Base-by-base conservation (phyloP, 257 asterid species). In the Solanum acaule region DNA sequence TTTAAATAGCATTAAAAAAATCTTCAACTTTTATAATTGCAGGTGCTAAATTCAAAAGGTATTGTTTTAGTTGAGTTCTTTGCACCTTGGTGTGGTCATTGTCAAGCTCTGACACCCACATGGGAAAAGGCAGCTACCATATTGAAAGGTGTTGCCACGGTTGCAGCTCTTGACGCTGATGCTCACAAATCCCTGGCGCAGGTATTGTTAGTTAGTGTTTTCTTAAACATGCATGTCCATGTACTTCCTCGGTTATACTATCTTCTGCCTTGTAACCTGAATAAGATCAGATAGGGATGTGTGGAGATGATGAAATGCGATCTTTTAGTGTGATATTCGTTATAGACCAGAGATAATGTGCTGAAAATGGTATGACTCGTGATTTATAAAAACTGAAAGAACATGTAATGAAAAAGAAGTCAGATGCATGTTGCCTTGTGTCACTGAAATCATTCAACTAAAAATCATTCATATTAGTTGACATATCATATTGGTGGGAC, bases 1-100 rank as follows among this genome's bases (percentile, higher is more conserved):
- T 82, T 49, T 82, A 18, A 29, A 46, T 82, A 29, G 29, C 70
- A 10, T 29, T 49, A 10, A 4, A 82, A 31, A 18, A 1, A 82
- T 3, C 44, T 49, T 18, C 42, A 49, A 82, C 86, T 46, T n/a
- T 59, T 44, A 31, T 90, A 25, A 44, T 68, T 84, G 92, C 94
- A 97, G 99, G 99, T 96, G n/a, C 89, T 95, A 85, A 93, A 95
- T 91, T 93, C 98, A 10, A 95, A 97, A 87, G 92, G 99, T 34
- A 93, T 97, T 86, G 99, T 96, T 71, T 89, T 96, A 4, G 99
- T 97, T 67, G 99, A 97, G 92, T 96, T 97, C 88, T 97, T 91
- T 31, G 99, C 99, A 0, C 99, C 99, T 38, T 96, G 99, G 99
- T 97, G 99, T 88, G 99, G 99, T 44, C 99, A 97, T 90, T 97